Evolutionary conservation across 202 grass and related monocot species (phyloP).

Genomic region (Carex arenaria): DNA sequence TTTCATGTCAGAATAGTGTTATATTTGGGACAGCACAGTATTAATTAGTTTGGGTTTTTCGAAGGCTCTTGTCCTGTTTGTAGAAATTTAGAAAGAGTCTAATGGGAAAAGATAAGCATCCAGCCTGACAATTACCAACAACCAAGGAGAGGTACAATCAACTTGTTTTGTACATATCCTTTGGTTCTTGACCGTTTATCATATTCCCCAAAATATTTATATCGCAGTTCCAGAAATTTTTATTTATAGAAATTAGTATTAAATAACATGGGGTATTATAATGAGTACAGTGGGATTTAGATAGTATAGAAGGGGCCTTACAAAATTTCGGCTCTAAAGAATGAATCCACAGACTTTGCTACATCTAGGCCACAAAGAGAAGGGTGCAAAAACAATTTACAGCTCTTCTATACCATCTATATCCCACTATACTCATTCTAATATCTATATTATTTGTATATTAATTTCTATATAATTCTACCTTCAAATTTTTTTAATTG

Average conservation of each 20-base stretch:
- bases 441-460: no score
- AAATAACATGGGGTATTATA: no score
- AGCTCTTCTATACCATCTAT: no score
- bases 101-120: conserved; percentile 14
- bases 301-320: no score
- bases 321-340: no score
- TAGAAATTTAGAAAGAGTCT: conserved; percentile 23
- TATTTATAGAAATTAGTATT: no score
- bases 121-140: conserved; percentile 13
- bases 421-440: no score
- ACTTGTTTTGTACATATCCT: conserved; percentile 13
- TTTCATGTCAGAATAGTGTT: conserved; percentile 16
- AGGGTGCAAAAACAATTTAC: no score
- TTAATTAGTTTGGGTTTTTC: conserved; percentile 22
- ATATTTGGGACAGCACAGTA: conserved; percentile 18
- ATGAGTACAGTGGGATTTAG: no score
- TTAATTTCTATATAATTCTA: neutral
- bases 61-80: conserved; percentile 15
- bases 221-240: neutral
- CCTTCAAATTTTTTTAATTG: neutral
- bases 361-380: no score
- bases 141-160: conserved; percentile 17
- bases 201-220: neutral
- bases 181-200: conserved; percentile 1
- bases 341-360: no score